Conservation (phyloP, 2,329 filamentous ascomycete genomes). For the Cordyceps militaris region DNA sequence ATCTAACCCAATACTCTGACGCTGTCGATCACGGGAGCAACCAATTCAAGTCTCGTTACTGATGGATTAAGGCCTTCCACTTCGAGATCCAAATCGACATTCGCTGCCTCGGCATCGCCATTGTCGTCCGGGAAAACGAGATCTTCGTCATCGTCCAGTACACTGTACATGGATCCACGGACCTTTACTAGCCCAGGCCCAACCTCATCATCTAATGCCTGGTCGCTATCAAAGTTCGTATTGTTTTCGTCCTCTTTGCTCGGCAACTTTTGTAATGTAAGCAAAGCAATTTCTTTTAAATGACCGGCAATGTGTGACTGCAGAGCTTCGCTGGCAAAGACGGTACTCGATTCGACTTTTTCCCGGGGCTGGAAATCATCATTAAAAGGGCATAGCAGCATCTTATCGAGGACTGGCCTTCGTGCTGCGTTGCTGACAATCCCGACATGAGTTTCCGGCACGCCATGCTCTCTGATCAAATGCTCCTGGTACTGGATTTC, state of each 20-base stretch:
- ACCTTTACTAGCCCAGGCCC: slow-evolving; percentile 12
- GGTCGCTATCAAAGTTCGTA: slow-evolving; percentile 21
- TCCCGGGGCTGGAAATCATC: slow-evolving; percentile 21
- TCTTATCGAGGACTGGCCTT: slow-evolving; percentile 19
- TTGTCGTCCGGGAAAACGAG: slow-evolving; percentile 19
- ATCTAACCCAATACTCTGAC: too few species aligned
- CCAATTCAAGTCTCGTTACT: slow-evolving; percentile 15
- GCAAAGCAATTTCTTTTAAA: slow-evolving; percentile 26
- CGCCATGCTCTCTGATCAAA: slow-evolving; percentile 19
- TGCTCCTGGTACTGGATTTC: slow-evolving; percentile 21
- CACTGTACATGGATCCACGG: slow-evolving; percentile 26
- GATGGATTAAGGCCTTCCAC: slow-evolving; percentile 12
- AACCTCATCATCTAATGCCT: slow-evolving; percentile 19
- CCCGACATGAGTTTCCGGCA: slow-evolving; percentile 9
- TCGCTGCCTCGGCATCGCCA: slow-evolving; percentile 5
- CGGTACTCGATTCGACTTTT: slow-evolving; percentile 17
- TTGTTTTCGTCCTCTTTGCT: slow-evolving; percentile 18
- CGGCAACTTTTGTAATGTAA: slow-evolving; percentile 26
- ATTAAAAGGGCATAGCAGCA: slow-evolving; percentile 22
- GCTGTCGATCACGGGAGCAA: too few species aligned
- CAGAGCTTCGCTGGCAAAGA: slow-evolving; percentile 22
- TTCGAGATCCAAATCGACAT: slow-evolving; percentile 12
- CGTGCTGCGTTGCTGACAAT: slow-evolving; percentile 22
- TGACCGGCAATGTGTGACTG: slow-evolving; percentile 23
- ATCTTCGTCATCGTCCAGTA: slow-evolving; percentile 21